A percentile compares a stretch with the other conserved stretches of the same genome.
Conservation (phyloP, 805 yeast genomes). For the Ogataea methanolica region DNA sequence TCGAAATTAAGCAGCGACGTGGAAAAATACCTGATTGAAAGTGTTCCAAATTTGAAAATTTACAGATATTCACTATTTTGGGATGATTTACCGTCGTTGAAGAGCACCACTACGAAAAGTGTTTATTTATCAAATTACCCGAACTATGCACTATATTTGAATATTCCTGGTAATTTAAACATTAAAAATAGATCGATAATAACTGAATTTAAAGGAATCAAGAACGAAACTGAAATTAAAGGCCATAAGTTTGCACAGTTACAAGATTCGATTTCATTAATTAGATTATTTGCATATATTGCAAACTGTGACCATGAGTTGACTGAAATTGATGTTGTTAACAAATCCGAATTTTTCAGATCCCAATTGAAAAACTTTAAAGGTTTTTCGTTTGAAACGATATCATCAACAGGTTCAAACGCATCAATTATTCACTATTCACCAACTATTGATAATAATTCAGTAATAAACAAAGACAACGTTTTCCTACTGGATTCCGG, state of each 20-base stretch:
- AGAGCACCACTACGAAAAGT: conserved; percentile 1
- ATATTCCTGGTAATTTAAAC: conserved; percentile 21
- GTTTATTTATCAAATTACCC: conserved; percentile 23
- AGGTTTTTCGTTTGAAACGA: conserved; percentile 72
- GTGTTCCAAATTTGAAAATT: conserved; percentile 32
- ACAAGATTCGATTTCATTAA: conserved; percentile 77
- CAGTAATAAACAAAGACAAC: conserved; percentile 59
- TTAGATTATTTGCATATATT: conserved; percentile 78
- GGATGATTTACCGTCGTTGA: conserved; percentile 39
- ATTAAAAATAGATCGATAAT: conserved; percentile 30
- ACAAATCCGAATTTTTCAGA: conserved; percentile 45
- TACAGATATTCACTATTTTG: conserved; percentile 57
- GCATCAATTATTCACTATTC: conserved; percentile 74
- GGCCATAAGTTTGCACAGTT: conserved; percentile 75
- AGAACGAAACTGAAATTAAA: conserved; percentile 65
- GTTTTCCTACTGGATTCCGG: conserved; percentile 86
- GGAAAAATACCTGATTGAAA: conserved; percentile 8
- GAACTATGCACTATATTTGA: conserved; percentile 25
- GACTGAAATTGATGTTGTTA: conserved; percentile 56
- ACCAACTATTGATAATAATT: conserved; percentile 55
- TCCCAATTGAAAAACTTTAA: conserved; percentile 43
- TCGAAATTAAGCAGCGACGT: conserved; percentile 32
- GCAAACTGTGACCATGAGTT: conserved; percentile 37
- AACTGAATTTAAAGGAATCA: conserved; percentile 65
- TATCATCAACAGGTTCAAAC: conserved; percentile 71